Evolutionary conservation across 1,284 basidiomycete species (phyloP).

Genomic region (Microbotryomycetes sp.): DNA sequence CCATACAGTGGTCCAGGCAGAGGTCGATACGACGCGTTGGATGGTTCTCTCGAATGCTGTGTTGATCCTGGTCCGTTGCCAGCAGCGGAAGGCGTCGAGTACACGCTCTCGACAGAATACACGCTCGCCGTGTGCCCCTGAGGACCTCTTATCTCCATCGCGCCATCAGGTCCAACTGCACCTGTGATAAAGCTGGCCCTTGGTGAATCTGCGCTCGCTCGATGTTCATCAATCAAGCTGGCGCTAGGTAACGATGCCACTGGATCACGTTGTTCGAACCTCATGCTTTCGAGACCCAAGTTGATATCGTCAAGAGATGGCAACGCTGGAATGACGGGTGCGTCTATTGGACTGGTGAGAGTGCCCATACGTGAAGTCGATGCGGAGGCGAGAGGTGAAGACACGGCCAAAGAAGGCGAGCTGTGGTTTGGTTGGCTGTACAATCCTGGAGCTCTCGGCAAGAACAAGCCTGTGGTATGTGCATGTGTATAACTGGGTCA

Average conservation of each 20-base stretch:
- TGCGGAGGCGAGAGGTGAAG: background rate
- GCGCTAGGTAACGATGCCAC: background rate
- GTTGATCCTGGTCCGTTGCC: no score
- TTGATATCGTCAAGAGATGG: conserved; percentile 31
- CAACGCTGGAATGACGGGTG: conserved; percentile 13
- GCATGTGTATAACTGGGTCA: no score
- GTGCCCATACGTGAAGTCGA: background rate
- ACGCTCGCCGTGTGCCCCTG: conserved; percentile 27
- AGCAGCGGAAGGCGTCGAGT: background rate
- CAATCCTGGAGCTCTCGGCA: conserved; percentile 14
- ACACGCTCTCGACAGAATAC: conserved; percentile 25
- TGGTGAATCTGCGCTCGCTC: conserved; percentile 1
- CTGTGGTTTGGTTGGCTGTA: conserved; percentile 32
- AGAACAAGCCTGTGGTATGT: background rate
- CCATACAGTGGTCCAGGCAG: background rate
- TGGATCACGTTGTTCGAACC: conserved; percentile 23
- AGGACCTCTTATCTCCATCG: conserved; percentile 28
- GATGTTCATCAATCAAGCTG: background rate
- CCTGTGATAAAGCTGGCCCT: background rate
- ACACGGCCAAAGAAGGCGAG: conserved; percentile 24
- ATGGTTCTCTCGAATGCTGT: background rate
- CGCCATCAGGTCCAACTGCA: conserved; percentile 23
- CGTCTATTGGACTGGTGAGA: conserved; percentile 10
- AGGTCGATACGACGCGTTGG: background rate
- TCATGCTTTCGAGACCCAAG: conserved; percentile 30